These are phyloP conservation scores for Grosmannia serpens DNA, from an alignment of 2,329 filamentous ascomycete species.

Conservation along the genomic window DNA sequence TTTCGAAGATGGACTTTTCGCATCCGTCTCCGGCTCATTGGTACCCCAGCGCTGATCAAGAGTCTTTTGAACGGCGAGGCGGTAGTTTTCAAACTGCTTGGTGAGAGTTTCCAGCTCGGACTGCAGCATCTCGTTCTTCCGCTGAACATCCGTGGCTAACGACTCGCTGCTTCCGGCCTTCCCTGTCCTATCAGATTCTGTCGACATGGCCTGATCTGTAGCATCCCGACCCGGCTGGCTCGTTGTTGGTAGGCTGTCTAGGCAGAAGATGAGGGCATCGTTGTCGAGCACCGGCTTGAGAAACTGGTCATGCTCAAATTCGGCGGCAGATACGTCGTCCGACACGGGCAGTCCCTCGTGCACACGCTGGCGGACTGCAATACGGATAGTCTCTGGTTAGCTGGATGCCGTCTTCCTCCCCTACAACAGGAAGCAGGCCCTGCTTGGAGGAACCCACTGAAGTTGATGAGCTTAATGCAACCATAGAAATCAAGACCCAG, in stretches of 20 bases:
- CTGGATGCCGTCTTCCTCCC: background rate
- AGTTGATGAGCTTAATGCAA: conserved; percentile 65
- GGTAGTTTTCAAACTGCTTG: conserved; percentile 53
- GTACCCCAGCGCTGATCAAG: conserved; percentile 54
- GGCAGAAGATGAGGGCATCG: conserved; percentile 75
- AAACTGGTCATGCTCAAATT: conserved; percentile 68
- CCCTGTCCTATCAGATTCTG: background rate
- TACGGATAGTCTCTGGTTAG: background rate
- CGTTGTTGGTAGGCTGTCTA: conserved; percentile 60
- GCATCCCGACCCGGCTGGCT: conserved; percentile 19
- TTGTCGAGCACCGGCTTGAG: conserved; percentile 79
- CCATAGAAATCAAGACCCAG: conserved; percentile 60
- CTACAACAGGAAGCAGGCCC: background rate
- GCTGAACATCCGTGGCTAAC: conserved; percentile 18
- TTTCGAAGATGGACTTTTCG: conserved; percentile 5
- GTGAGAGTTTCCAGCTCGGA: conserved; percentile 48
- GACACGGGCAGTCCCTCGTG: conserved; percentile 35
- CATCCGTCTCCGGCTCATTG: conserved; percentile 26
- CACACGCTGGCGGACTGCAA: conserved; percentile 34
- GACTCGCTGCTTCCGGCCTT: background rate
- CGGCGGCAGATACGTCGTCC: conserved; percentile 44
- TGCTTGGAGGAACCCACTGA: conserved; percentile 24
- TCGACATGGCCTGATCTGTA: conserved; percentile 7
- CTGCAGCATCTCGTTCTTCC: conserved; percentile 45
- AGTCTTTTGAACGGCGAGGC: conserved; percentile 52